Evolutionary conservation across 768 basidiomycete species (phyloP).

Genomic region (Myochromella boudieri): DNA sequence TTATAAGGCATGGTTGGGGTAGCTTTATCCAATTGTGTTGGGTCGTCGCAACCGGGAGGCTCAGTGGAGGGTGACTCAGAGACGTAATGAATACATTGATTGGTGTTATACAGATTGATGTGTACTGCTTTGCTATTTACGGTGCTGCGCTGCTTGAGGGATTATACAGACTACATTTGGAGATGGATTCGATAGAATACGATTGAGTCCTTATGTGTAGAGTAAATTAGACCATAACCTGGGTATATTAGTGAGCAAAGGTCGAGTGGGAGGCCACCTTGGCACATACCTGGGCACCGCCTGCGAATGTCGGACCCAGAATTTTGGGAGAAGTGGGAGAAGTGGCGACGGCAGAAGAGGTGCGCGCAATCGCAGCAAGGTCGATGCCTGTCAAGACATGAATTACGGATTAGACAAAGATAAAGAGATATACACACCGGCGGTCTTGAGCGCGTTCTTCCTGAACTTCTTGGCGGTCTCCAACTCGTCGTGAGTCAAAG

Average conservation of each 20-base stretch:
- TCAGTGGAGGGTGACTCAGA: too few relatives aligned
- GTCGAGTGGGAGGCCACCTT: neutral
- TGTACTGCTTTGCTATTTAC: too few relatives aligned
- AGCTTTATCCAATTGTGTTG: neutral
- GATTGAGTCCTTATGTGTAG: neutral
- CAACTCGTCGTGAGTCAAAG: constrained; percentile 63
- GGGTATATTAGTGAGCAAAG: neutral
- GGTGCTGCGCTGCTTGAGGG: too few relatives aligned
- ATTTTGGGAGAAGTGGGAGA: constrained; percentile 38
- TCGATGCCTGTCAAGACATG: constrained; percentile 41
- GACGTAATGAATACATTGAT: too few relatives aligned
- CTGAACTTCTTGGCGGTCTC: constrained; percentile 65
- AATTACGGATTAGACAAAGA: constrained; percentile 1
- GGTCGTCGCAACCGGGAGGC: too few relatives aligned
- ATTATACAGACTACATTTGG: too few relatives aligned
- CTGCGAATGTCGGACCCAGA: neutral
- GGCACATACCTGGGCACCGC: constrained; percentile 2
- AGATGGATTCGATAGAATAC: neutral
- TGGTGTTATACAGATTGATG: too few relatives aligned
- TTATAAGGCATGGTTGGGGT: neutral
- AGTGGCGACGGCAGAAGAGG: constrained; percentile 67
- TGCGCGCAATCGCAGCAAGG: constrained; percentile 79
- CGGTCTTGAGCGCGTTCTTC: constrained; percentile 68
- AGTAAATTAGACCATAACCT: neutral
- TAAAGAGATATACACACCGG: constrained; percentile 34